A percentile compares a stretch with the other conserved stretches of the same genome.
phyloP scores from a whole-genome alignment of 169 alveolate genomes.

The Cystoisospora suis region DNA sequence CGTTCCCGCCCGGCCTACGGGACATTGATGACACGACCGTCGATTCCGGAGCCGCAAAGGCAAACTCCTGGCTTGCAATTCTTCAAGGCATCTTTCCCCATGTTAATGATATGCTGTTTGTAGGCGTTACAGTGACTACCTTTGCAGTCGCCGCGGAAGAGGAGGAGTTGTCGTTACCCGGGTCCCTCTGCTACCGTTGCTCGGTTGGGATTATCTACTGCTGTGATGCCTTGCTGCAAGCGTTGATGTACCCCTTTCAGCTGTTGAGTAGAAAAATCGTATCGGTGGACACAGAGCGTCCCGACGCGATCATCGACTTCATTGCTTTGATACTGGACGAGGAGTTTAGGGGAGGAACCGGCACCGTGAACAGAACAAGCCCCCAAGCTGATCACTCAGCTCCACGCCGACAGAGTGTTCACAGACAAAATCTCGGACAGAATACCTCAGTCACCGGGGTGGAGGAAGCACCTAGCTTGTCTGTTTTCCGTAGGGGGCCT shows the following conservation, averaged over 20 bases:
- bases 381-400: neutral
- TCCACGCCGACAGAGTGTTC: neutral
- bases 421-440: neutral
- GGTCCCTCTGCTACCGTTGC: neutral
- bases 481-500: neutral
- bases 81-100: too few species aligned
- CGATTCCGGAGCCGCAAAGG: too few species aligned
- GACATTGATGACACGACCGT: too few species aligned
- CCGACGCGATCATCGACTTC: conserved; percentile 13
- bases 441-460: neutral
- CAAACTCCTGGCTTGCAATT: too few species aligned
- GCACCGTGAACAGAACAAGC: neutral
- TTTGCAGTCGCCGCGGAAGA: neutral
- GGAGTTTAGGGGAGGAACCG: neutral
- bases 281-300: neutral
- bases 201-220: neutral
- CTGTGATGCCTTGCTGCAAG: neutral
- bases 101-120: too few species aligned
- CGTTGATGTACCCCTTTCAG: neutral
- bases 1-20: too few species aligned
- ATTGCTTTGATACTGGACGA: neutral
- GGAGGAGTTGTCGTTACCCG: neutral
- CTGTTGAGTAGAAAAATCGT: neutral
- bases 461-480: neutral
- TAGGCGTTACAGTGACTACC: too few species aligned